A percentile compares a stretch with the other conserved stretches of the same genome.
phyloP scores from a whole-genome alignment of 2,329 filamentous ascomycete species.

The Fusarium nurragi region DNA sequence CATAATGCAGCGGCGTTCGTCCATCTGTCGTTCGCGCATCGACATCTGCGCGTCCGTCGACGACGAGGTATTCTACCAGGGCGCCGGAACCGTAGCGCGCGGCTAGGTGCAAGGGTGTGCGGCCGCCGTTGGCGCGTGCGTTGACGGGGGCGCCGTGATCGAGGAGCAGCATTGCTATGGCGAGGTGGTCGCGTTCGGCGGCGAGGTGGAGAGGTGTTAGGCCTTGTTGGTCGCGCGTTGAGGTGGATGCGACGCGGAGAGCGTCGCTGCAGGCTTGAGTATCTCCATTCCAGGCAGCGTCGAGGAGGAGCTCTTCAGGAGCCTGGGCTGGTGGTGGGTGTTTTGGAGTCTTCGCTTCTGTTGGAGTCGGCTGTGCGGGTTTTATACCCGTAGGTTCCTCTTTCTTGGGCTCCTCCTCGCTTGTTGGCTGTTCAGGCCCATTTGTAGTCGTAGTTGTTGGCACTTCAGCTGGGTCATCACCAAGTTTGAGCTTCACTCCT shows the following conservation, averaged over 20 bases:
- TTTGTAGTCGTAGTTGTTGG: not conserved
- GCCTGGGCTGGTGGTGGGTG: constrained; percentile 7
- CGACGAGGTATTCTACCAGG: constrained; percentile 47
- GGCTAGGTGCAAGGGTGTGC: constrained; percentile 47
- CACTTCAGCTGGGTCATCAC: not conserved
- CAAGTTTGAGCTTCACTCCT: constrained; percentile 5
- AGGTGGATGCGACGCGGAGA: constrained; percentile 38
- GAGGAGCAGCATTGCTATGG: constrained; percentile 48
- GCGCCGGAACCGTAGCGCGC: constrained; percentile 44
- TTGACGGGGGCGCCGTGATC: constrained; percentile 43
- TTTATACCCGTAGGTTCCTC: not conserved
- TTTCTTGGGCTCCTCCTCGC: not conserved
- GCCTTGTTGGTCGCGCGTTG: constrained; percentile 44
- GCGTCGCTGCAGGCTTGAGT: constrained; percentile 40
- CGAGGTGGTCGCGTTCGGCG: constrained; percentile 46
- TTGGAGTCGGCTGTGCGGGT: not conserved
- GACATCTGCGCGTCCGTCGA: constrained; percentile 44
- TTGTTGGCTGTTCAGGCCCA: not conserved
- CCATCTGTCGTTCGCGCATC: constrained; percentile 46
- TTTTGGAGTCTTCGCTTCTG: not conserved
- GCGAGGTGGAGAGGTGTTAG: constrained; percentile 48
- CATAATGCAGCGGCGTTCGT: constrained; percentile 48
- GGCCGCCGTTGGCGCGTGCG: constrained; percentile 45
- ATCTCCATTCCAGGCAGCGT: constrained; percentile 49
- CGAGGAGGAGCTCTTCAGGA: constrained; percentile 42